Evolutionary conservation across 2,329 filamentous ascomycete genomes (phyloP), one percentile per base, ranked within the genome.

Genomic region (Magnaporthiopsis incrustans): DNA sequence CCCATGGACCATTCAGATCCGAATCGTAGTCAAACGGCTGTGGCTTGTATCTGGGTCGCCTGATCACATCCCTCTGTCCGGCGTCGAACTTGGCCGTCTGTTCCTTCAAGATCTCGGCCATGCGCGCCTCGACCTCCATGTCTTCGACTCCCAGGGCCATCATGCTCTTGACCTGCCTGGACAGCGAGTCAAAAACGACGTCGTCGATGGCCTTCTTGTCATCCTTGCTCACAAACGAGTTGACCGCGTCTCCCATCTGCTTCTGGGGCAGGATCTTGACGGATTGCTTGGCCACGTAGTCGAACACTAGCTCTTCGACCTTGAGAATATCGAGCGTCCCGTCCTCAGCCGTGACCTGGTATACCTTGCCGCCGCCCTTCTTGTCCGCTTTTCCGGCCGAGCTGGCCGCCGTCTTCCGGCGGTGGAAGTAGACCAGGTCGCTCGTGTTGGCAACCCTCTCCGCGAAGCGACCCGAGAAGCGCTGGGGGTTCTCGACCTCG

Each of bases 251-350:
- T 22, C 92, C 90, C 71, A 99, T 97, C 0, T 89, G 90, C 35
- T 93, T 95, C 70, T 97, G 91, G 0, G 95, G 95, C 0, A 99
- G 82, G 61, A 99, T 95, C 65, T 93, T 96, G 38, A 99, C 84
- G 0, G 91, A 93, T 71, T 98, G 93, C 0, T 91, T 90, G 0
- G 85, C 85, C 3, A 99, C 83, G 70, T 93, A 97, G 69, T 98
- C 92, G 61, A 89, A 85, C 0, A 99, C 94, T 0, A 99, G 82
- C 68, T 89, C 89, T 67, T 96, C 92, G 5, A 99, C 92, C 70
- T 94, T 93, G 72, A 98, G 82, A 15, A 85, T 87, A 68, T 97
- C 91, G 3, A 91, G 2, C 78, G 80, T 79, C n/a, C 88, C 74
- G 35, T 85, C 85, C 60, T 90, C 78, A 3, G 88, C 79, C 0